Percentiles rank a stretch among this genome's conserved stretches.
phyloP scores from a whole-genome alignment of 306 rosid species.

The Arachis hypogaea region DNA sequence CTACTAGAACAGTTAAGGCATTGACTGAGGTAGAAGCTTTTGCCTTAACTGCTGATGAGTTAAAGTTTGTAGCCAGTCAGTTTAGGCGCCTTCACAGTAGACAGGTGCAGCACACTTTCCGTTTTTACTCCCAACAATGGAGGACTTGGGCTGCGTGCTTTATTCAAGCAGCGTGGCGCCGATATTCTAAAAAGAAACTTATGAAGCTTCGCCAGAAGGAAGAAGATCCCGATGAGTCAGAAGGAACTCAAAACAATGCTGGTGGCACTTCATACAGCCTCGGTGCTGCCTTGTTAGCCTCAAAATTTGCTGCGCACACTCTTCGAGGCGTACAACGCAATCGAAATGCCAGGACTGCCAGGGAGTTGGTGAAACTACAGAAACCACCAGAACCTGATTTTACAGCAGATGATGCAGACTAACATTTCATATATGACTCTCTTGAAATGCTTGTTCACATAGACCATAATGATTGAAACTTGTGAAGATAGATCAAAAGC shows the following conservation, averaged over 20 bases:
- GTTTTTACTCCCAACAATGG: conserved; percentile 98
- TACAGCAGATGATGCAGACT: conserved; percentile 80
- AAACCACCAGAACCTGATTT: conserved; percentile 99
- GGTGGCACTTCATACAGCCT: conserved; percentile 73
- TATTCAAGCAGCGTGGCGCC: conserved; percentile 99
- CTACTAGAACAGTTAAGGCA: conserved; percentile 89
- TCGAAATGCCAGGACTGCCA: conserved; percentile 76
- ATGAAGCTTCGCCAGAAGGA: conserved; percentile 84
- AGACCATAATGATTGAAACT: conserved; percentile 41
- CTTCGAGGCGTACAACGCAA: conserved; percentile 90
- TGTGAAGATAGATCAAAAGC: conserved; percentile 41
- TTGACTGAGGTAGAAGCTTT: conserved; percentile 91
- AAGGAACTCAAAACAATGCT: conserved; percentile 48
- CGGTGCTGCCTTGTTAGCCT: conserved; percentile 86
- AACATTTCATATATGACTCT: conserved; percentile 38
- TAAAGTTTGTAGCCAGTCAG: conserved; percentile 94
- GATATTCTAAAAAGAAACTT: conserved; percentile 79
- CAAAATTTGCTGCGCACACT: conserved; percentile 92
- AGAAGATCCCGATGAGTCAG: conserved; percentile 66
- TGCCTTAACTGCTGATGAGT: conserved; percentile 87
- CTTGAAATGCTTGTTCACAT: conserved; percentile 38
- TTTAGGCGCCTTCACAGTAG: conserved; percentile 98
- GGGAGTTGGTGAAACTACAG: conserved; percentile 82
- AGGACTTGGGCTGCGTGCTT: conserved; percentile 99
- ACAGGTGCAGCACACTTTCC: conserved; percentile 98